Base-by-base conservation (phyloP, 495 filamentous ascomycete genomes). In the Aspergillus bridgeri region DNA sequence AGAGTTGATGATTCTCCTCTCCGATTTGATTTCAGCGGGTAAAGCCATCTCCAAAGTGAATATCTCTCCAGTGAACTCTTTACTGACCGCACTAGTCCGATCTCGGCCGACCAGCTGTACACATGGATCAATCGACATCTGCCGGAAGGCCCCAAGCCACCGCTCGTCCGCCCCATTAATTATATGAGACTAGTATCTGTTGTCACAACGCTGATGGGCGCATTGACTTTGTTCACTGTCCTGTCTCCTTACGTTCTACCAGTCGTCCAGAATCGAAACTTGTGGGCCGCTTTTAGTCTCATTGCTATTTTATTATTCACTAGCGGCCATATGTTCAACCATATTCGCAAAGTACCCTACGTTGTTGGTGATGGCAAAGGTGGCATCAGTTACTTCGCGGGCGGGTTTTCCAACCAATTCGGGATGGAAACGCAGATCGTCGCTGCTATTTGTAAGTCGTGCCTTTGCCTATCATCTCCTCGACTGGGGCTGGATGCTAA, bases 281-380 rank as follows among this genome's bases (percentile, higher is more conserved):
- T 97, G 24, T 99, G 94, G 95, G 92, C 94, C 29, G 92, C 89
- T 24, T 68, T 96, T 61, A 93, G 89, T 68, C 76, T 99, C 51
- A 90, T 99, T 62, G 82, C 85, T 7, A 91, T 99, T 57, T 84
- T 99, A 44, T 77, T 99, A 29, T 99, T 99, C 76, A 98, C 90
- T 33, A 91, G 87, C 61, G 94, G 95, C 15, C 92, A 98, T 69
- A 98, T 99, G 94, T 99, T 92, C 81, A 98, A 98, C 73, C 94
- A 98, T 63, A 99, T 99, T 68, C 83, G 94, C 54, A 92, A 92
- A 66, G 91, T 94, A 0, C 93, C 94, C n/a, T 99, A 99, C 66
- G 90, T 98, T 48, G 84, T 86, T 38, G 89, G 86, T 20, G 87
- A 98, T 73, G 91, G 90, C 5, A 82, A 80, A 47, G 95, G 95